A percentile compares a stretch with the other conserved stretches of the same genome.
Conservation (phyloP, 805 yeast species). For the Candida ovalis region DNA sequence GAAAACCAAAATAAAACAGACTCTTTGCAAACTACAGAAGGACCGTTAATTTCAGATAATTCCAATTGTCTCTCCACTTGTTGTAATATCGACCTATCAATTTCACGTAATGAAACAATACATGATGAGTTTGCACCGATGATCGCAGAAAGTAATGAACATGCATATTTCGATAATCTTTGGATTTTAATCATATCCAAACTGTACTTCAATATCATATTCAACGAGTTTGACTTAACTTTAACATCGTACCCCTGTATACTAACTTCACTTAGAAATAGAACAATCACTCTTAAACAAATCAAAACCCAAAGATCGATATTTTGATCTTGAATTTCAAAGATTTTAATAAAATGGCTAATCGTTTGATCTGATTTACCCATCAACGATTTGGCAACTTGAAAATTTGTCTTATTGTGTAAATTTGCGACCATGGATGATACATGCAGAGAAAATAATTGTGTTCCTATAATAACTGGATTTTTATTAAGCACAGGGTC, state of each 20-base stretch:
- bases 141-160: constrained; percentile 27
- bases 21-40: constrained; percentile 41
- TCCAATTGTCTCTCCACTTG: constrained; percentile 50
- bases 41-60: constrained; percentile 59
- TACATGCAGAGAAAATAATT: constrained; percentile 28
- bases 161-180: constrained; percentile 27
- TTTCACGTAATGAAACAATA: constrained; percentile 3
- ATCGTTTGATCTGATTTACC: constrained; percentile 4
- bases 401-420: background rate
- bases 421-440: constrained; percentile 7
- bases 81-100: constrained; percentile 40
- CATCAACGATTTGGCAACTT: background rate
- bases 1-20: constrained; percentile 54
- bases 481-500: constrained; percentile 11
- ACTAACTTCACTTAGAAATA: constrained; percentile 2
- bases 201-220: constrained; percentile 32
- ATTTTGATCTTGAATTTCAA: constrained; percentile 17
- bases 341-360: constrained; percentile 12
- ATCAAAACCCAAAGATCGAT: constrained; percentile 14
- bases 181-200: constrained; percentile 36
- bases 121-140: constrained; percentile 3
- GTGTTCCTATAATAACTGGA: constrained; percentile 24
- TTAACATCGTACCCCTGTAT: background rate
- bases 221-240: constrained; percentile 9
- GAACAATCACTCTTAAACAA: constrained; percentile 7